phyloP scores from a whole-genome alignment of 116 monocot genomes.

The Papilionanthe hybrid region DNA sequence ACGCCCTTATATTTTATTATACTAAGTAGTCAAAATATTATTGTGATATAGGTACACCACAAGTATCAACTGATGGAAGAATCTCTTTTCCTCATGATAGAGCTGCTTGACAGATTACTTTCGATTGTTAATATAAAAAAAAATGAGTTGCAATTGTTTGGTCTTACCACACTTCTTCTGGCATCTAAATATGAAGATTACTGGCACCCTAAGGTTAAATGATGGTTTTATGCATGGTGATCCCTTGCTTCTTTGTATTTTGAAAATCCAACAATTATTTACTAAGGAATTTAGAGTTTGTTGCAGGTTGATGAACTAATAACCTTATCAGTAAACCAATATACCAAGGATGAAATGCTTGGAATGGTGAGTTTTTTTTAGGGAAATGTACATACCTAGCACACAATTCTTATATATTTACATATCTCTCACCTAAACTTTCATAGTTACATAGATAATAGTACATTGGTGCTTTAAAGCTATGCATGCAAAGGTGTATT shows the following conservation, averaged over 20 bases:
- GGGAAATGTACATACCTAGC: too few relatives aligned
- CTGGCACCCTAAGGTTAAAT: conserved; percentile 56
- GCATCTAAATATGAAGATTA: conserved; percentile 82
- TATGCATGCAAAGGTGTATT: too few relatives aligned
- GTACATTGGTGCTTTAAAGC: too few relatives aligned
- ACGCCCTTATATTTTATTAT: neutral
- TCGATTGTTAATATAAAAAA: conserved; percentile 37
- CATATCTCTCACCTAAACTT: neutral
- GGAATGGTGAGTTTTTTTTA: conserved; percentile 37
- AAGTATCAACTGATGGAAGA: conserved; percentile 76
- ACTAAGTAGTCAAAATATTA: neutral
- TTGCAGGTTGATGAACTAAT: conserved; percentile 51
- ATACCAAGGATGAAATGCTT: conserved; percentile 47
- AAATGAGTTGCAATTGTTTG: conserved; percentile 51
- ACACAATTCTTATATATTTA: neutral
- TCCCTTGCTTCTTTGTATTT: neutral
- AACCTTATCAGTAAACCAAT: conserved; percentile 35
- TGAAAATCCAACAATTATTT: neutral
- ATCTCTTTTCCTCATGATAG: conserved; percentile 69
- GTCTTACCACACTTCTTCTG: conserved; percentile 51
- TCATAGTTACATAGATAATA: too few relatives aligned
- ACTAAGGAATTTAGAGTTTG: neutral
- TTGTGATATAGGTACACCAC: conserved; percentile 42
- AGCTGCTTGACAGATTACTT: conserved; percentile 57
- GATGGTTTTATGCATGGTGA: neutral